Evolutionary conservation across 140 eudicot genomes (phyloP).

Genomic region (Oenanthe javanica): DNA sequence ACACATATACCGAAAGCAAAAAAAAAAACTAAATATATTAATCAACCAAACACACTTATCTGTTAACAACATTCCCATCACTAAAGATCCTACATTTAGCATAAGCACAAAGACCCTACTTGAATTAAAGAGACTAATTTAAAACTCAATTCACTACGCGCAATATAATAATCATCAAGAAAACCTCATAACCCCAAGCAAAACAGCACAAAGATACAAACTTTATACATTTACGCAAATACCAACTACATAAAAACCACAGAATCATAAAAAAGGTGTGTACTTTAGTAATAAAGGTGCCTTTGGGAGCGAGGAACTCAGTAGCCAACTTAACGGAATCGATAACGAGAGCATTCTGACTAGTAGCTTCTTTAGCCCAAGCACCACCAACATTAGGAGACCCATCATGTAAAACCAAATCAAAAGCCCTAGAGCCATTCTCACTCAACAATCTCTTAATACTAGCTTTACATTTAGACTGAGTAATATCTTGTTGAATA

Average conservation of each 20-base stretch:
- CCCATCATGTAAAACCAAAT: constrained; percentile 79
- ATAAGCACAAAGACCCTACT: too few species aligned
- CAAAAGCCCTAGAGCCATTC: constrained; percentile 65
- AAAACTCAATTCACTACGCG: too few species aligned
- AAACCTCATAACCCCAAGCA: too few species aligned
- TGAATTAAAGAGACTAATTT: too few species aligned
- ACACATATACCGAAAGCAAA: too few species aligned
- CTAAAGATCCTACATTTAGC: too few species aligned
- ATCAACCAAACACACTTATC: too few species aligned
- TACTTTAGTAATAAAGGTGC: constrained; percentile 72
- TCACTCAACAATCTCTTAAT: constrained; percentile 62
- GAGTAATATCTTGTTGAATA: constrained; percentile 67
- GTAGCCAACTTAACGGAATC: constrained; percentile 88
- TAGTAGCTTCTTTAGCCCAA: constrained; percentile 85
- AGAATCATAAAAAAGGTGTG: not conserved
- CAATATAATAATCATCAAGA: too few species aligned
- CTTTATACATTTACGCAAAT: not conserved
- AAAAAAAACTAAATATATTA: too few species aligned
- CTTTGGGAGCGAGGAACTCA: constrained; percentile 76
- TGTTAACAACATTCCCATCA: too few species aligned
- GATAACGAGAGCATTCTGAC: constrained; percentile 76
- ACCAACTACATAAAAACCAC: not conserved
- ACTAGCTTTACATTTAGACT: constrained; percentile 52
- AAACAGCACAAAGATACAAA: not conserved
- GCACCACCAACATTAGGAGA: constrained; percentile 97